Evolutionary conservation across 148 eudicot genomes (phyloP), one percentile per base, ranked within the genome.

Genomic region (Chenopodium quinoa): DNA sequence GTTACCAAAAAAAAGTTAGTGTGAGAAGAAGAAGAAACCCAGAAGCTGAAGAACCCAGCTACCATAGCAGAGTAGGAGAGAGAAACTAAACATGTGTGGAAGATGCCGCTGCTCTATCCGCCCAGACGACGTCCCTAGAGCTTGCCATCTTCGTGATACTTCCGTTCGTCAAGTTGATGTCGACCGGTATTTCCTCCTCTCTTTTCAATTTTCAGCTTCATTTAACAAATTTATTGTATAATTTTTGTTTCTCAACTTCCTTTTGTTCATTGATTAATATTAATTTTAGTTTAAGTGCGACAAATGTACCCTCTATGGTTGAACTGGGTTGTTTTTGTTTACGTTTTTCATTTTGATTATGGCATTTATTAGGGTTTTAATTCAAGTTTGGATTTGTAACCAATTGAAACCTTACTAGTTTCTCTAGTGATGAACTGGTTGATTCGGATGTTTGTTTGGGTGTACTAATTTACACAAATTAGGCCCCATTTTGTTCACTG

Each of bases 21-120:
- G 47, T 25, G 10, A 29, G 65, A 10, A 44, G 40, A n/a, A 63
- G 71, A 60, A 63, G 68, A 1, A 31, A 31, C 32, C 63, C 67
- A 11, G 32, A 77, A 46, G 0, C 3, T 54, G 60, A 54, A 54
- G 60, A 54, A 54, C 19, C 60, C 60, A 54, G 19, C 17, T 54
- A 13, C 60, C 19, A 14, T 10, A 54, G 60, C 52, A 58, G 54
- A 71, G 63, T 78, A 56, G 72, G 79, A 60, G 86, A 80, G 46
- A 77, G 75, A 46, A 13, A 32, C 7, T 3, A 22, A 79, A 7
- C 63, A 91, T 93, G 97, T 93, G 97, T 48, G 97, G 94, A 77
- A 85, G 94, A 70, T 88, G 87, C 78, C 90, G 98, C 25, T 93
- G 91, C 75, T 86, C 90, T 81, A 86, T 96, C 79, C 87, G 98